Conservation (phyloP, 768 basidiomycete species). For the Asterophora parasitica region DNA sequence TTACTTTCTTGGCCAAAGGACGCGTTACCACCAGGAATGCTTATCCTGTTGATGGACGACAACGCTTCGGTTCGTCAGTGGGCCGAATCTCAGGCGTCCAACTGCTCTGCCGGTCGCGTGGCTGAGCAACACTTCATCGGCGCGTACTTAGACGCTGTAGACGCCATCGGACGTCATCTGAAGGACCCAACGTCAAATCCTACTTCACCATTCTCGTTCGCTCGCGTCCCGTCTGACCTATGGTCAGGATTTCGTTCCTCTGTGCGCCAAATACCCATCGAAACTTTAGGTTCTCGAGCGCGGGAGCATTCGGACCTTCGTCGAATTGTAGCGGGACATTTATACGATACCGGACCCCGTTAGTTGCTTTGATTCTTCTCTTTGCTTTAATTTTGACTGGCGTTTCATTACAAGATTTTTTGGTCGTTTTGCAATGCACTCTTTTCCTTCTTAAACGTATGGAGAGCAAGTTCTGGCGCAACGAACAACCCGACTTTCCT, state of each 20-base stretch:
- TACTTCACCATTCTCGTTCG: constrained; percentile 21
- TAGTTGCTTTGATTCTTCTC: constrained; percentile 27
- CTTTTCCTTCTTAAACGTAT: constrained; percentile 56
- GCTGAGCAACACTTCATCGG: constrained; percentile 40
- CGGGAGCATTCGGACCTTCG: constrained; percentile 39
- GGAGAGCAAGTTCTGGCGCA: constrained; percentile 58
- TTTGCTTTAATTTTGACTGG: constrained; percentile 8
- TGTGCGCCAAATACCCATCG: constrained; percentile 51
- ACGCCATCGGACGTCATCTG: constrained; percentile 27
- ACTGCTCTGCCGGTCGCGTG: constrained; percentile 39
- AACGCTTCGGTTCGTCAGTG: constrained; percentile 49
- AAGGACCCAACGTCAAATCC: constrained; percentile 9
- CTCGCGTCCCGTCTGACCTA: constrained; percentile 37
- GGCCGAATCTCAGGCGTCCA: constrained; percentile 46
- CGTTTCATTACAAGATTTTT: constrained; percentile 46
- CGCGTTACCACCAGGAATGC: constrained; percentile 54
- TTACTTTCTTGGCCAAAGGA: constrained; percentile 52
- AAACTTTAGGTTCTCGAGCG: constrained; percentile 29
- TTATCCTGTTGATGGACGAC: constrained; percentile 53
- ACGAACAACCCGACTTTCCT: constrained; percentile 68
- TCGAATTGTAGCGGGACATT: constrained; percentile 54
- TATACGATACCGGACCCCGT: constrained; percentile 59
- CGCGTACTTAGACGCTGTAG: constrained; percentile 43
- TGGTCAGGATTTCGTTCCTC: constrained; percentile 46
- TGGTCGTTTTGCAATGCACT: constrained; percentile 53